A percentile compares a stretch with the other conserved stretches of the same genome.
Evolutionary conservation across 306 rosid genomes (phyloP).

Genomic region (Medicago ruthenica): DNA sequence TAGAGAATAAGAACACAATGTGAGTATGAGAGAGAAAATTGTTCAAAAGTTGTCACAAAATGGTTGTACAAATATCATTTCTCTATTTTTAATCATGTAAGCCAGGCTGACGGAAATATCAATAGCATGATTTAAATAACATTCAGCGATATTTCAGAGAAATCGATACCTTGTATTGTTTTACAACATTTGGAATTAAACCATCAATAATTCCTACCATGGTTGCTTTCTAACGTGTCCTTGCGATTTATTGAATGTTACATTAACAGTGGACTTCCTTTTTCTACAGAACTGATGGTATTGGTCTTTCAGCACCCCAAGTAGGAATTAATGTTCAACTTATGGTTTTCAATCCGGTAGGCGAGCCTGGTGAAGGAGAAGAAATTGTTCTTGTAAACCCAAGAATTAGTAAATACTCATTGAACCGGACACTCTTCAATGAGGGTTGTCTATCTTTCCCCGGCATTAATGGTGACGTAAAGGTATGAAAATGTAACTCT

Average conservation of each 20-base stretch:
- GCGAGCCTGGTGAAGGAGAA: conserved; percentile 88
- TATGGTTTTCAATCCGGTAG: conserved; percentile 90
- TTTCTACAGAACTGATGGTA: conserved; percentile 86
- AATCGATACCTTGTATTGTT: conserved; percentile 8
- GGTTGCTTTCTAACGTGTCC: conserved; percentile 41
- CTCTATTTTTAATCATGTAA: neutral
- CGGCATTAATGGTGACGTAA: conserved; percentile 70
- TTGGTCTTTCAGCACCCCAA: conserved; percentile 97
- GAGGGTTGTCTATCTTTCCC: conserved; percentile 97
- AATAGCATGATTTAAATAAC: neutral
- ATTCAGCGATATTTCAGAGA: neutral
- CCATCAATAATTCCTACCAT: neutral
- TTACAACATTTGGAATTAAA: conserved; percentile 4
- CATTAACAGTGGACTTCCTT: conserved; percentile 58
- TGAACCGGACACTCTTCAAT: conserved; percentile 60
- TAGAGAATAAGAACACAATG: too few species aligned
- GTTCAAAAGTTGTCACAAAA: too few species aligned
- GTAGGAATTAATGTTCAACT: conserved; percentile 90
- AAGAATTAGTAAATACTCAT: conserved; percentile 72
- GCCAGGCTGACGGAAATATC: neutral
- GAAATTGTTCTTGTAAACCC: conserved; percentile 97
- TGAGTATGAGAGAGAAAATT: too few species aligned
- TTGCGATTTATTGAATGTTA: conserved; percentile 56
- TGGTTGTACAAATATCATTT: too few species aligned
- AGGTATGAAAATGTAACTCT: conserved; percentile 47